Base-by-base conservation (phyloP, 306 rosid species). In the Hippophae gyantsensis region DNA sequence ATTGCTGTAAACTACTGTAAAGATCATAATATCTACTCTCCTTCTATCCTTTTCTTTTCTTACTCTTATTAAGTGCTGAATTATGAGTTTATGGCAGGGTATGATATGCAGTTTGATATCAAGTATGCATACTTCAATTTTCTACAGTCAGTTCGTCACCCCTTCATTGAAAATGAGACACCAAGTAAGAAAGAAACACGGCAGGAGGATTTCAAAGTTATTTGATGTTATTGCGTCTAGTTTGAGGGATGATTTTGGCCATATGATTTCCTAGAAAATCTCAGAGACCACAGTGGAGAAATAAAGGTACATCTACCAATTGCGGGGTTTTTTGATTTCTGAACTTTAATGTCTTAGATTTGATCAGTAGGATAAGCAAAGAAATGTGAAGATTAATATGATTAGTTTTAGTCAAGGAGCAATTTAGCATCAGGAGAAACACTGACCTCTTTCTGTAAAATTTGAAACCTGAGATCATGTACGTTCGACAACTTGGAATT, bases 61-160 rank as follows among this genome's bases (percentile, higher is more conserved):
- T n/a, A 14, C 72, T 54, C 43, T 64, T 58, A 54, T 67, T 47
- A 51, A 61, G 53, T 66, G 32, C 52, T 67, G 45, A 72, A 52
- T 69, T 59, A 18, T 26, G 40, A 56, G 53, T 12, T 57, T 67
- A 51, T 78, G 88, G 86, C 90, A 85, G 95, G 95, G 97, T 85
- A 89, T 13, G 90, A 85, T 68, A 83, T 89, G 97, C 90, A 85
- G 74, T 89, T 81, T 58, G 95, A 89, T 62, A 81, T 89, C 13
- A 85, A 81, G 76, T 85, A 85, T 63, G 90, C 95, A 23, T 89
- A 85, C 70, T 83, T 85, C 83, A 83, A 85, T 72, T 85, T 89
- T 55, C 63, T 89, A 72, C 86, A 85, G 63, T 85, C 90, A 23
- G 58, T 85, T 51, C 71, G 50, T 64, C 79, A 54, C 67, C 82